Evolutionary conservation across 495 filamentous ascomycete species (phyloP), one percentile per base, ranked within the genome.

Genomic region (Cercophora newfieldiana): DNA sequence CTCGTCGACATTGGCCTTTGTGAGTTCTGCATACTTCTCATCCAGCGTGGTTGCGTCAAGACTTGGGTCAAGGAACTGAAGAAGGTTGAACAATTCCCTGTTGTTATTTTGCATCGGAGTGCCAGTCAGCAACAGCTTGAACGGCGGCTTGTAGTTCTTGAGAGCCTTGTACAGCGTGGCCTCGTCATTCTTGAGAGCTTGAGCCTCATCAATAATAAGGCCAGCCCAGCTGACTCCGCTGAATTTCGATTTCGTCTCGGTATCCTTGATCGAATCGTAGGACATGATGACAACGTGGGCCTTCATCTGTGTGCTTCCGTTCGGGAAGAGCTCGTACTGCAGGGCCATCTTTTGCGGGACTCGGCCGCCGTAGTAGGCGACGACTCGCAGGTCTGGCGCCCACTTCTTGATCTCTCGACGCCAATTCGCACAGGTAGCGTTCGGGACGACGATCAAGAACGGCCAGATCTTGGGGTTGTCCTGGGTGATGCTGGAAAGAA

Each of bases 41-140:
- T 99, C 95, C 6, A 98, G 79, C 0, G 80, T 71, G 26, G 84
- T 84, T 1, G 96, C 93, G 66, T 91, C 80, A 48, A 89, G 82
- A 0, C 71, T 60, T 0, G 77, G 82, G 71, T 98, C 91, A 37
- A 97, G 80, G 74, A 99, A 99, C 70, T 98, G 94, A 0, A 99
- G 79, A 8, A 99, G 85, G 71, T 97, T 99, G 77, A 98, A 97
- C 2, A 99, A 76, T 72, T 99, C 95, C 62, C 92, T 82, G 54
- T 91, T 90, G 73, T 97, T 98, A 71, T 99, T 99, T 68, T 99
- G 95, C 53, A 99, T 78, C 0, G 95, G 95, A 0, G 95, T 99
- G 0, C 88, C 92, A 0, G 95, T 98, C 24, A 99, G 81, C 12
- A 99, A 82, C 24, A 96, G 80, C 63, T 91, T 90, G 72, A 92